A percentile compares a stretch with the other conserved stretches of the same genome.
Evolutionary conservation across 2,329 filamentous ascomycete species (phyloP).

Genomic region (Anisogramma anomala): DNA sequence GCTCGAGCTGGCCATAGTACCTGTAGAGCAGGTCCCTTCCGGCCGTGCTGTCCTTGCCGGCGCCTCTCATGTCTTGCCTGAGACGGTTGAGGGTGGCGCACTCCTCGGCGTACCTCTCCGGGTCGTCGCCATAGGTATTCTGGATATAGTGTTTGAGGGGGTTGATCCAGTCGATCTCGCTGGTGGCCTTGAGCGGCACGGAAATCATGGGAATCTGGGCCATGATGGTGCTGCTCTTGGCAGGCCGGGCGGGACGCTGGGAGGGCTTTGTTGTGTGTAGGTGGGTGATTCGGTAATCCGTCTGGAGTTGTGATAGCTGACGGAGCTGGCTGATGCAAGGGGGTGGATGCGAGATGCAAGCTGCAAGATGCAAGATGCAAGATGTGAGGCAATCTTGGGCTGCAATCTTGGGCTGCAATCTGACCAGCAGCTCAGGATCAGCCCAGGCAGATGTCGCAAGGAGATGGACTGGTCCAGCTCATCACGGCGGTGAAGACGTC

Average conservation of each 20-base stretch:
- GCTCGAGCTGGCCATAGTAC: slow-evolving; percentile 94
- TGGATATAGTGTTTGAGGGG: slow-evolving; percentile 91
- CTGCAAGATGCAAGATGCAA: no score
- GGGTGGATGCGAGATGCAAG: neutral
- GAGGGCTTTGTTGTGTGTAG: neutral
- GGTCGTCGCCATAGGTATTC: slow-evolving; percentile 89
- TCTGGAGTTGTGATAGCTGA: slow-evolving; percentile 5
- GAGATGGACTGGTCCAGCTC: slow-evolving; percentile 4
- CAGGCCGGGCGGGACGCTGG: neutral
- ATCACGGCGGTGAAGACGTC: slow-evolving; percentile 7
- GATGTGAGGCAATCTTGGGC: slow-evolving; percentile 1
- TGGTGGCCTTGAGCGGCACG: slow-evolving; percentile 82
- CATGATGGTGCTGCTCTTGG: slow-evolving; percentile 35
- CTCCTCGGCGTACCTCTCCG: slow-evolving; percentile 90
- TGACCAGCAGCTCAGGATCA: slow-evolving; percentile 6
- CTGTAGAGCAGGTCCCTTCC: slow-evolving; percentile 88
- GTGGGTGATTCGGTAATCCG: neutral
- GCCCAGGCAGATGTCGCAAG: slow-evolving; percentile 3
- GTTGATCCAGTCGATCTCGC: slow-evolving; percentile 94
- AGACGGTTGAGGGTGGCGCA: slow-evolving; percentile 87
- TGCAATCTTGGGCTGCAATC: no score
- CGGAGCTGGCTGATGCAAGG: slow-evolving; percentile 13
- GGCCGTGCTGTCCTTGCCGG: slow-evolving; percentile 89
- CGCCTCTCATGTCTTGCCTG: slow-evolving; percentile 95
- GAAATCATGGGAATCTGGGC: slow-evolving; percentile 91